phyloP scores from a whole-genome alignment of 305 asterid genomes.

The Fraxinus dipetala region DNA sequence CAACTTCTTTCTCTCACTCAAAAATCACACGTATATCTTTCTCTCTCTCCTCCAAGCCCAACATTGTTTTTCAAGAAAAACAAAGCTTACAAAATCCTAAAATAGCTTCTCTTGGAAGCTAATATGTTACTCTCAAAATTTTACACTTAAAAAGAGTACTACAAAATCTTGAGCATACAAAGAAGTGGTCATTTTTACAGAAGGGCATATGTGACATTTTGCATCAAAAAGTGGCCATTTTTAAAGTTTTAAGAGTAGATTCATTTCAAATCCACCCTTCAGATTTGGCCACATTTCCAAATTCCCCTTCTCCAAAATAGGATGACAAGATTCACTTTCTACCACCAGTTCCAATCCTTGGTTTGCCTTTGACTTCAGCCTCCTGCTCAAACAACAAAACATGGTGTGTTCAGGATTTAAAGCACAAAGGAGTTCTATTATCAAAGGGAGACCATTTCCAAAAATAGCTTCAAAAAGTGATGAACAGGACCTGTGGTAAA shows the following conservation, averaged over 20 bases:
- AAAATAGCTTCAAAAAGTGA: not conserved
- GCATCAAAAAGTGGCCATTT: not conserved
- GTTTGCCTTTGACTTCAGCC: slow-evolving; percentile 80
- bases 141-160: too few species aligned
- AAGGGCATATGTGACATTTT: not conserved
- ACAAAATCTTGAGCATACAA: not conserved
- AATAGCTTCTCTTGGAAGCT: not conserved
- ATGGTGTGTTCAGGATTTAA: not conserved
- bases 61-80: too few species aligned
- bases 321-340: slow-evolving; percentile 51
- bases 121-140: not conserved
- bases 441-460: not conserved
- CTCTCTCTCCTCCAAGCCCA: not conserved
- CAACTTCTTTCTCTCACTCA: not conserved
- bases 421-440: not conserved
- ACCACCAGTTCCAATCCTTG: slow-evolving; percentile 50
- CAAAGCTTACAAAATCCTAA: too few species aligned
- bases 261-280: not conserved
- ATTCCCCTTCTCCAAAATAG: not conserved
- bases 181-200: not conserved
- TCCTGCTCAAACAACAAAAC: slow-evolving; percentile 46
- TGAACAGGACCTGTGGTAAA: slow-evolving; percentile 58
- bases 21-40: not conserved
- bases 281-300: not conserved
- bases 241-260: not conserved